Percentiles rank a stretch among this genome's conserved stretches.
Evolutionary conservation across 805 yeast genomes (phyloP).

Genomic region (Yamadazyma philogaea): DNA sequence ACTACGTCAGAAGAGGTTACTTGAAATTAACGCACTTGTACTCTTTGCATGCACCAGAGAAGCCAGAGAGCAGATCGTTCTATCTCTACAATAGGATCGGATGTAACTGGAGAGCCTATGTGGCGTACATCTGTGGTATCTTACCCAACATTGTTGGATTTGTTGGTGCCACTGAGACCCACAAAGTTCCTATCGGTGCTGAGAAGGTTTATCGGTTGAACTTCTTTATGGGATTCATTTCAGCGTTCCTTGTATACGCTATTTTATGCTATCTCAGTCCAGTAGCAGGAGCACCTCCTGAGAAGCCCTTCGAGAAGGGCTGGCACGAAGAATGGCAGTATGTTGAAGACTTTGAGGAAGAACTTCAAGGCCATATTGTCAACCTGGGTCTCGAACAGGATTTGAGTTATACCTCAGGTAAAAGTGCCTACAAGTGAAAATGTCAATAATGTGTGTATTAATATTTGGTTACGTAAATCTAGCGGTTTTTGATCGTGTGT

Average conservation of each 20-base stretch:
- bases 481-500: background rate
- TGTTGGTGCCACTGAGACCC: conserved; percentile 76
- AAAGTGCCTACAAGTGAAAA: background rate
- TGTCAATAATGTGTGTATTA: too few relatives aligned
- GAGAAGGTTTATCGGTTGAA: conserved; percentile 67
- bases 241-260: conserved; percentile 55
- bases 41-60: conserved; percentile 37
- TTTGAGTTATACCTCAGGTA: conserved; percentile 15
- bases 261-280: conserved; percentile 54
- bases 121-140: conserved; percentile 77
- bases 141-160: conserved; percentile 84
- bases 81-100: conserved; percentile 67
- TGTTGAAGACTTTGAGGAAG: conserved; percentile 59
- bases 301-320: conserved; percentile 45
- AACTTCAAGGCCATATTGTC: conserved; percentile 28
- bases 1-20: conserved; percentile 68
- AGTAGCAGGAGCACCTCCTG: conserved; percentile 34
- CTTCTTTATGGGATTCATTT: conserved; percentile 72
- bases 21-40: conserved; percentile 64
- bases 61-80: conserved; percentile 25
- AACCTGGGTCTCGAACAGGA: conserved; percentile 18
- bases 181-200: conserved; percentile 72
- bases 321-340: conserved; percentile 65
- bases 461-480: too few relatives aligned
- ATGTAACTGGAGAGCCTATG: conserved; percentile 79